These are phyloP conservation scores for Posidonia oceanica DNA, from an alignment of 116 monocot genomes.

Conservation along the genomic window DNA sequence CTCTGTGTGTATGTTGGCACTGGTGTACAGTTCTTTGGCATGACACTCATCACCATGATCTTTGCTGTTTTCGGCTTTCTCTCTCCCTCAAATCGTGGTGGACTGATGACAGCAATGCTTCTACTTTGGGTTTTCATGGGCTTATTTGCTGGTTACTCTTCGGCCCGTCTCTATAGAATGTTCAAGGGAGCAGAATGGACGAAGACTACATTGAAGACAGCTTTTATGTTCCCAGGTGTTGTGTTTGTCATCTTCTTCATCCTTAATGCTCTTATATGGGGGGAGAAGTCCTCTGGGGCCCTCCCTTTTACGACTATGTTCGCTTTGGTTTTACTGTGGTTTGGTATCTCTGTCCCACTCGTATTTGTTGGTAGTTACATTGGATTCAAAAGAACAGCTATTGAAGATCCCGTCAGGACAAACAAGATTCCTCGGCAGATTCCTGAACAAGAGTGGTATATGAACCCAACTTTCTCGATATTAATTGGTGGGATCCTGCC, in stretches of 20 bases:
- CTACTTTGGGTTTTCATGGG: slow-evolving; percentile 96
- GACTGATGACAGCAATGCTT: slow-evolving; percentile 86
- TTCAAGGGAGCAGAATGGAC: slow-evolving; percentile 91
- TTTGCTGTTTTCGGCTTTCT: slow-evolving; percentile 90
- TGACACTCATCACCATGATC: slow-evolving; percentile 74
- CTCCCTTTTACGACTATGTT: slow-evolving; percentile 95
- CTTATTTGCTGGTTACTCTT: slow-evolving; percentile 66
- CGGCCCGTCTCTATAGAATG: slow-evolving; percentile 63
- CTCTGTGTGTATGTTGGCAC: slow-evolving; percentile 89
- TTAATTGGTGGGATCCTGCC: slow-evolving; percentile 90
- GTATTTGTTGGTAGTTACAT: slow-evolving; percentile 67
- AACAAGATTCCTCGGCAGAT: slow-evolving; percentile 92
- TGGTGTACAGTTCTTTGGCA: slow-evolving; percentile 81
- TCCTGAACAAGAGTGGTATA: slow-evolving; percentile 90
- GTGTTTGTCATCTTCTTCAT: slow-evolving; percentile 64
- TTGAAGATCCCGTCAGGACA: slow-evolving; percentile 84
- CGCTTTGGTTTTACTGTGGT: slow-evolving; percentile 76
- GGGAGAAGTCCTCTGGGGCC: slow-evolving; percentile 91
- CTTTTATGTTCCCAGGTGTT: slow-evolving; percentile 59
- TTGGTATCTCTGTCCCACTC: slow-evolving; percentile 83
- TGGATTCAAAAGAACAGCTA: slow-evolving; percentile 64
- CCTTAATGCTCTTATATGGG: slow-evolving; percentile 83
- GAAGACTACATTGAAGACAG: slow-evolving; percentile 55
- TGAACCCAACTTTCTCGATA: slow-evolving; percentile 79
- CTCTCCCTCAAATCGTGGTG: slow-evolving; percentile 79